A percentile compares a stretch with the other conserved stretches of the same genome.
Conservation (phyloP, 2,329 filamentous ascomycete species). For the Nemania sp. region DNA sequence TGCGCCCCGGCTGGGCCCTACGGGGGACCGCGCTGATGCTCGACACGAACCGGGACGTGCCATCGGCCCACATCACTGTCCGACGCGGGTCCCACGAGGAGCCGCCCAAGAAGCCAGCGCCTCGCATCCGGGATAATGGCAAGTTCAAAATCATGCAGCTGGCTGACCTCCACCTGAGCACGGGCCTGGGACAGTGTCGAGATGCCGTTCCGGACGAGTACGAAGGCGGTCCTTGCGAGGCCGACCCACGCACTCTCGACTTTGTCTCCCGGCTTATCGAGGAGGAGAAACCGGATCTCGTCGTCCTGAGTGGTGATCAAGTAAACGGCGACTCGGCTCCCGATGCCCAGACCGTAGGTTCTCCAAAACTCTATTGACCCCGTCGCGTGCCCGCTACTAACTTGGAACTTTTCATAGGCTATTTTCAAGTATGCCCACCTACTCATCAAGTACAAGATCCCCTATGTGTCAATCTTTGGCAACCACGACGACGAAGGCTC, state of each 20-base stretch:
- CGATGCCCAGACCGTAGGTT: slow-evolving; percentile 79
- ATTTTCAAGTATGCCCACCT: slow-evolving; percentile 92
- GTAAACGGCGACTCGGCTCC: slow-evolving; percentile 92
- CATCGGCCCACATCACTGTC: slow-evolving; percentile 76
- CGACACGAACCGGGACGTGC: slow-evolving; percentile 62
- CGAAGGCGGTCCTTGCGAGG: slow-evolving; percentile 81
- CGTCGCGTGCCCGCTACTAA: slow-evolving; percentile 25
- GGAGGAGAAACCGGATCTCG: slow-evolving; percentile 90
- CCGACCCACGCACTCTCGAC: slow-evolving; percentile 87
- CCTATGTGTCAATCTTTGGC: slow-evolving; percentile 92
- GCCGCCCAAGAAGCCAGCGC: slow-evolving; percentile 68
- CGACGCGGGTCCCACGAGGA: slow-evolving; percentile 71
- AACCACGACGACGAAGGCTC: slow-evolving; percentile 96
- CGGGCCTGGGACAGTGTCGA: slow-evolving; percentile 81
- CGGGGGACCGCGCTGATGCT: slow-evolving; percentile 75
- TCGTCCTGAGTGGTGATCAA: slow-evolving; percentile 91
- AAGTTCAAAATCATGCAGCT: slow-evolving; percentile 98
- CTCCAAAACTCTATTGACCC: not conserved
- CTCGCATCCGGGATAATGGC: slow-evolving; percentile 80
- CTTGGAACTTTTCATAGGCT: slow-evolving; percentile 55
- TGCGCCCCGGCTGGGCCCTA: slow-evolving; percentile 81
- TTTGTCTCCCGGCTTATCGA: slow-evolving; percentile 85
- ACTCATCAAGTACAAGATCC: slow-evolving; percentile 84
- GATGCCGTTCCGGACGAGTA: slow-evolving; percentile 79
- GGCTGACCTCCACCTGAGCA: slow-evolving; percentile 92